Evolutionary conservation across 2,329 filamentous ascomycete genomes (phyloP).

Genomic region (Penicillium sp.): DNA sequence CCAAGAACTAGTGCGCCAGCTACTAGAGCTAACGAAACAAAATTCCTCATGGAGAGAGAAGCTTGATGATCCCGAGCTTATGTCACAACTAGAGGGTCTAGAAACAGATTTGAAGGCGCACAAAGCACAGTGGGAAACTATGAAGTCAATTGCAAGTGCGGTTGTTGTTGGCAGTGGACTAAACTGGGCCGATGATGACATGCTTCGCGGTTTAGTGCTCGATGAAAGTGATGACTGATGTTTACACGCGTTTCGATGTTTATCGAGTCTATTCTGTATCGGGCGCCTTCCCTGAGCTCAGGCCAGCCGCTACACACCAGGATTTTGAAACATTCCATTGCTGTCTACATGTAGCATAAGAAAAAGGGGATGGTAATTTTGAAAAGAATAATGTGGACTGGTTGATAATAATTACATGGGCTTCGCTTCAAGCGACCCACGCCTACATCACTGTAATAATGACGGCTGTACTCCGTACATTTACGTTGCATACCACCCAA

Average conservation of each 20-base stretch:
- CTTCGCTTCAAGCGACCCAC: neutral
- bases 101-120: slow-evolving; percentile 62
- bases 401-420: neutral
- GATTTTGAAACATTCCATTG: neutral
- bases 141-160: slow-evolving; percentile 77
- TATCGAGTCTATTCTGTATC: neutral
- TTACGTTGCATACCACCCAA: too few relatives aligned
- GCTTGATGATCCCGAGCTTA: slow-evolving; percentile 54
- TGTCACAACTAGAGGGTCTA: slow-evolving; percentile 57
- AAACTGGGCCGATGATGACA: slow-evolving; percentile 72
- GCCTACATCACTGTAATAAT: neutral
- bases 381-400: neutral
- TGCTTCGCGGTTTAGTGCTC: slow-evolving; percentile 68
- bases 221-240: slow-evolving; percentile 59
- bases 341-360: neutral
- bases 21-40: slow-evolving; percentile 63
- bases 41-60: slow-evolving; percentile 53
- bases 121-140: slow-evolving; percentile 67
- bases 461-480: neutral
- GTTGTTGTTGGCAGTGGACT: slow-evolving; percentile 78
- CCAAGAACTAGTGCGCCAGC: slow-evolving; percentile 58
- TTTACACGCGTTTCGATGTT: slow-evolving; percentile 5
- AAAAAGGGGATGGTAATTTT: neutral
- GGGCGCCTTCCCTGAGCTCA: neutral
- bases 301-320: neutral